Evolutionary conservation across 2,329 filamentous ascomycete species (phyloP), one percentile per base, ranked within the genome.

Genomic region (Trichoderma gracile): DNA sequence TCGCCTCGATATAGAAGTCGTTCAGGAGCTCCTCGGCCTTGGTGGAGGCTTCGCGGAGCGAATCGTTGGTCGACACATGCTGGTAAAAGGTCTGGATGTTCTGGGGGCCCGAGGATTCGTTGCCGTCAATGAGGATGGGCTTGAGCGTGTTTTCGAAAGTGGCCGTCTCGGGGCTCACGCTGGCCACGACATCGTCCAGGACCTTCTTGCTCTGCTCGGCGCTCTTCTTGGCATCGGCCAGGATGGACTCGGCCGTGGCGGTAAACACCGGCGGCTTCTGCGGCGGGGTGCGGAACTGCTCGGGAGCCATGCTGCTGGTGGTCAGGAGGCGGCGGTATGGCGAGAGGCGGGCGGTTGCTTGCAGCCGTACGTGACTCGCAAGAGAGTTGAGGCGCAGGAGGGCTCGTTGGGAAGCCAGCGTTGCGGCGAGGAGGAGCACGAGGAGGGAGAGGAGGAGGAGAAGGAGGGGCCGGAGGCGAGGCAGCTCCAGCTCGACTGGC

Each of bases 31-130:
- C 88, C 74, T 92, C 88, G 0, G 91, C 89, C 73, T 93, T 86
- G 67, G 87, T 90, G 3, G 89, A 92, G 15, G 90, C 90, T 78
- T 92, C 87, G 42, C 91, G 86, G 53, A 95, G 80, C 61, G 82
- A 83, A 67, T 84, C 82, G 71, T 92, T 82, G 0, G 83, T 84
- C 19, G 89, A 92, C 3, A 94, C 89, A 68, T 91, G 88, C 73
- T 93, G 89, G 76, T 93, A 94, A 78, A 95, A 93, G 68, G 87
- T 87, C 60, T 93, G 78, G 68, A 93, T 93, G 66, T 87, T 82
- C 54, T 82, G 78, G 67, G 83, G 80, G 27, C 90, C 79, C 1
- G 81, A 80, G 69, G 84, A 81, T 47, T 81, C 73, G 75, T 93
- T 90, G 78, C 93, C 89, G 71, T 91, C 90, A 56, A 86, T 80